Base-by-base conservation (phyloP, 768 basidiomycete genomes). In the Mycena latifolia region DNA sequence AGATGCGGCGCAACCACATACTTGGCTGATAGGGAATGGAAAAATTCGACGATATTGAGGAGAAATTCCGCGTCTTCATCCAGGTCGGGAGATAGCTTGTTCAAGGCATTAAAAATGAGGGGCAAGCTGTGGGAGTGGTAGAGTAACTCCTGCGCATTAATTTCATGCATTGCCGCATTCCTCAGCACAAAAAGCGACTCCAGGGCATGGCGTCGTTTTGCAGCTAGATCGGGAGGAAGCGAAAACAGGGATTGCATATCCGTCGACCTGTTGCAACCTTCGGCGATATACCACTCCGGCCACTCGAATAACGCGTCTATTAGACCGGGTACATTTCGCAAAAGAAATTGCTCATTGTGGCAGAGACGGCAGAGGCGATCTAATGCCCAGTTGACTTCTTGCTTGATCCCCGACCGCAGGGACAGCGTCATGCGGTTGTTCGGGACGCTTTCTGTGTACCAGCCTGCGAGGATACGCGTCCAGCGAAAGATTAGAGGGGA, bases 351-450 rank as follows among this genome's bases (percentile, higher is more conserved):
- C 55, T 96, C 94, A 71, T 93, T 92, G 70, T 86, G 85, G 70
- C 89, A 91, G n/a, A 94, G 83, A 22, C 93, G 87, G 66, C 92
- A 89, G 12, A 99, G 85, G 52, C 93, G 89, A 71, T 95, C 92
- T 41, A 99, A 86, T 22, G 96, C 93, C 93, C 95, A 98, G 61
- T 89, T 88, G 61, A 96, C 85, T 73, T 99, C 97, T 10, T 86
- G 78, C 57, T 89, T 84, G 51, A 99, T 91, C 6, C 89, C 92
- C 17, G 94, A 98, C 27, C 89, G 87, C 45, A 99, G 79, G 3
- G 96, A 91, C 18, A 99, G 88, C n/a, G 95, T 83, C 88, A 98
- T 94, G 45, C 96, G 87, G 76, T 98, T 98, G 74, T 82, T 90
- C 0, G 92, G 82, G 3, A 87, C 84, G 1, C 85, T 81, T 70